Base-by-base conservation (phyloP, 1,284 basidiomycete genomes). In the Crepidotus sp. region DNA sequence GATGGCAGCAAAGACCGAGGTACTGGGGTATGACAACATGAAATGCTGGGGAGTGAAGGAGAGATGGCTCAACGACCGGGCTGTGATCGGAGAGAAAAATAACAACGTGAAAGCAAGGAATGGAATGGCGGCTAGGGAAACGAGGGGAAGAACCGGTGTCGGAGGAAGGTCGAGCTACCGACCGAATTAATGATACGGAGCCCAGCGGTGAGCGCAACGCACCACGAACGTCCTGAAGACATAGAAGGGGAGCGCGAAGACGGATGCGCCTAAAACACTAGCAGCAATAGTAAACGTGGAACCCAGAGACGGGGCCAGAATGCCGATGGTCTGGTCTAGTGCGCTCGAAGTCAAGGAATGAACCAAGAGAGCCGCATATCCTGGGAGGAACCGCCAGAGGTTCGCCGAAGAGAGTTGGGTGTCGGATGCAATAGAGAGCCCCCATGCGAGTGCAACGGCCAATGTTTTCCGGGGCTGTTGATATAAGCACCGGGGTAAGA, bases 221-320 rank as follows among this genome's bases (percentile, higher is more conserved):
- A 84, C 83, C 48, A 82, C 45, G 6, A 78, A 56, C 46, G 68
- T 68, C 53, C 73, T 68, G 53, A 82, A 75, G 13, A 71, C 54
- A 54, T 84, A 86, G 42, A 83, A 68, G 10, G 78, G 76, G 29
- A 83, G 64, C 3, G 72, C 73, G 54, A 84, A 69, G 11, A 77
- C 46, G 17, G 74, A 74, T 27, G 80, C 81, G 22, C 81, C 83
- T 3, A 85, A 58, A 1, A 71, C 72, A 47, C 70, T 73, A 4
- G 71, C 67, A 15, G 76, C 73, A 10, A 70, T 67, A 24, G 71
- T 69, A 53, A 76, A 68, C 9, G 66, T 70, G 22, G 65, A 67
- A 24, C 73, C 77, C 13, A 83, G 58, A 6, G 73, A 71, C 8
- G 79, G 73, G 4, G 73, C 68, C 19, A 84, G 61, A 17, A 75